Base-by-base conservation (phyloP, 768 basidiomycete species). In the Trametes maxima region DNA sequence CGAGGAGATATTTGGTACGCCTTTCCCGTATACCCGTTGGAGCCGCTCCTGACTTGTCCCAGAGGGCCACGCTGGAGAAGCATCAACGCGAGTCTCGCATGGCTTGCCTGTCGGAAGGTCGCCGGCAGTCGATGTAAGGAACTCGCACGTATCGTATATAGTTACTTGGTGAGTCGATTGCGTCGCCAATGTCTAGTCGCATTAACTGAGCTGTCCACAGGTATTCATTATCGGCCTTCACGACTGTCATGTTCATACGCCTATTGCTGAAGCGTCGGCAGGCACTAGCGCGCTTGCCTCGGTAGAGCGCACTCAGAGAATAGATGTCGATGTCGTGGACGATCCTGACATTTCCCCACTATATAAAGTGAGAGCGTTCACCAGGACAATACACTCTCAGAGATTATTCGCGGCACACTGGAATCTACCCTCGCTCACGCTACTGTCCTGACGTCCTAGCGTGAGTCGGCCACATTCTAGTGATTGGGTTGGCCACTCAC, bases 71-170 rank as follows among this genome's bases (percentile, higher is more conserved):
- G 85, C 86, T 3, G 93, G 90, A 14, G 87, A 94, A 56, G 89
- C 85, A 21, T 72, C 81, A 28, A 72, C 78, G 25, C 78, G 79
- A 58, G 68, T 92, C 17, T 73, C 76, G 5, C 87, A 85, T 60
- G 97, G 95, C 14, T 79, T 89, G 47, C 97, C 97, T 2, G 77
- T 98, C 47, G 97, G 96, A 43, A 85, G 94, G 51, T 74, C 88
- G 22, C 84, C 94, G 3, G 84, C 85, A 2, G 86, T 98, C 24
- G 94, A 98, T 68, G 77, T 99, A 46, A 82, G 97, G 49, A 99
- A 99, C 74, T 85, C 93, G 39, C 97, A 99, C 76, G 80, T 92
- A 7, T 95, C 94, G 12, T 99, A 99, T 75, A 93, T 97, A 4
- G 83, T 90, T 14, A 99, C 95, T 12, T 99, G 97, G 97, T 95